These are phyloP conservation scores for Boletellus deceptivus DNA, from an alignment of 1,284 basidiomycete genomes.

Conservation along the genomic window DNA sequence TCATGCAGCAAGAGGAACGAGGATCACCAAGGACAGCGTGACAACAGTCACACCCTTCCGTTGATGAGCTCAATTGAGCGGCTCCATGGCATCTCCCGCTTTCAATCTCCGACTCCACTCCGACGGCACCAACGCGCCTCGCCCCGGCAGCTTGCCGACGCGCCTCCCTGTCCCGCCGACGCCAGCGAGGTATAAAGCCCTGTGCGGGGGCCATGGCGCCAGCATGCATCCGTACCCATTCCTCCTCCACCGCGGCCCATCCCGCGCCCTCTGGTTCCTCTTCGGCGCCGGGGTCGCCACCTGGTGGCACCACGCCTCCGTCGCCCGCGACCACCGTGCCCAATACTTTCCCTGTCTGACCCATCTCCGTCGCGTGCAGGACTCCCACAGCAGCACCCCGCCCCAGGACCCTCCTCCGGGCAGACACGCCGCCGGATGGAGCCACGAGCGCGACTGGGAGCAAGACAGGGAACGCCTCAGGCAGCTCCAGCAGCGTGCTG, in stretches of 20 bases:
- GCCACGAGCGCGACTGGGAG: constrained; percentile 38
- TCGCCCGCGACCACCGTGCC: constrained; percentile 27
- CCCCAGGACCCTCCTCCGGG: constrained; percentile 10
- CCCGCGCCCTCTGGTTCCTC: constrained; percentile 65
- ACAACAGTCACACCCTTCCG: constrained; percentile 18
- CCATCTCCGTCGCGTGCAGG: constrained; percentile 16
- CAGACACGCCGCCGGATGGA: constrained; percentile 23
- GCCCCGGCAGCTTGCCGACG: constrained; percentile 17
- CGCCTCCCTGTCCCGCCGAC: neutral
- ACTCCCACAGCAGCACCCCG: neutral
- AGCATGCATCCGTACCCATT: constrained; percentile 38
- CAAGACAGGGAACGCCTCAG: constrained; percentile 43
- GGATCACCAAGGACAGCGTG: constrained; percentile 22
- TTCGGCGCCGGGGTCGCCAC: constrained; percentile 56
- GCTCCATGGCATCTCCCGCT: neutral
- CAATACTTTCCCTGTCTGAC: constrained; percentile 28
- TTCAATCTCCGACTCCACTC: constrained; percentile 18
- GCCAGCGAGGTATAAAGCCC: neutral
- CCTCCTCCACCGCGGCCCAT: constrained; percentile 42
- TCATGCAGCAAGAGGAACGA: constrained; percentile 23
- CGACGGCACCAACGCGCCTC: constrained; percentile 19
- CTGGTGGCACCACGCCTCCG: constrained; percentile 39
- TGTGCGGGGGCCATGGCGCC: neutral
- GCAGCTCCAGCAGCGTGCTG: constrained; percentile 50
- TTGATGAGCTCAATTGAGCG: constrained; percentile 9